Evolutionary conservation across 139 green algal genomes (phyloP).

Genomic region (Diplosphaera chodatii): DNA sequence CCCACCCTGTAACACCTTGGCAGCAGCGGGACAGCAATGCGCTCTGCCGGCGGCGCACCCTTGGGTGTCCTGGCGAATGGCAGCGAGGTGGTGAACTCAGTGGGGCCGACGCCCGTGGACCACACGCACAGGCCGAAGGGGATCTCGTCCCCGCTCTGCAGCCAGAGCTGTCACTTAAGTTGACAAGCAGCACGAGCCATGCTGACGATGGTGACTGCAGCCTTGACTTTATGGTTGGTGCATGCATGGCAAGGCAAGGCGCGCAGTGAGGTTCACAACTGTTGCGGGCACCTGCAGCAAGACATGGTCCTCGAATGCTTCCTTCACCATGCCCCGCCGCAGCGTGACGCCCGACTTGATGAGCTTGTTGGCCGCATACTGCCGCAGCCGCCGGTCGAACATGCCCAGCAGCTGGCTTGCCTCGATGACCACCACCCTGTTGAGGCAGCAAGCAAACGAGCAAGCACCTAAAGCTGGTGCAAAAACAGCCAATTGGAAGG

Average conservation of each 20-base stretch:
- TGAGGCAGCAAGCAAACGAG: no score
- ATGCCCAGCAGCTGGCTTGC: slow-evolving; percentile 66
- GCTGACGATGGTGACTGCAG: no score
- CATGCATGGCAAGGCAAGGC: no score
- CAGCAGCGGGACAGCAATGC: not conserved
- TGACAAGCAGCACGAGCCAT: no score
- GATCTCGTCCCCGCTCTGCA: slow-evolving; percentile 60
- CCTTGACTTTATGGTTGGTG: no score
- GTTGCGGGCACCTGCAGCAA: not conserved
- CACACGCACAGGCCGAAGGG: slow-evolving; percentile 83
- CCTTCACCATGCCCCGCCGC: slow-evolving; percentile 49
- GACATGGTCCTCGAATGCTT: slow-evolving; percentile 2
- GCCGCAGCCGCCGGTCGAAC: slow-evolving; percentile 67
- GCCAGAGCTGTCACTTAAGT: no score
- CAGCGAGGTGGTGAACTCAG: slow-evolving; percentile 66
- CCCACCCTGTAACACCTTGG: not conserved
- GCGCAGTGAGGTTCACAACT: not conserved
- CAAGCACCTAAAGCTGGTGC: no score
- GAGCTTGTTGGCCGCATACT: slow-evolving; percentile 76
- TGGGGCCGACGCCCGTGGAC: slow-evolving; percentile 83
- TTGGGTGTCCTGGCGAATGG: slow-evolving; percentile 66
- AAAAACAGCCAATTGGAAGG: no score
- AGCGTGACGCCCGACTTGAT: slow-evolving; percentile 59
- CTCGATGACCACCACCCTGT: slow-evolving; percentile 72
- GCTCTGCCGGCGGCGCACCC: no score